A percentile compares a stretch with the other conserved stretches of the same genome.
Evolutionary conservation across 176 grass and related monocot genomes (phyloP).

Genomic region (Themeda triandra): DNA sequence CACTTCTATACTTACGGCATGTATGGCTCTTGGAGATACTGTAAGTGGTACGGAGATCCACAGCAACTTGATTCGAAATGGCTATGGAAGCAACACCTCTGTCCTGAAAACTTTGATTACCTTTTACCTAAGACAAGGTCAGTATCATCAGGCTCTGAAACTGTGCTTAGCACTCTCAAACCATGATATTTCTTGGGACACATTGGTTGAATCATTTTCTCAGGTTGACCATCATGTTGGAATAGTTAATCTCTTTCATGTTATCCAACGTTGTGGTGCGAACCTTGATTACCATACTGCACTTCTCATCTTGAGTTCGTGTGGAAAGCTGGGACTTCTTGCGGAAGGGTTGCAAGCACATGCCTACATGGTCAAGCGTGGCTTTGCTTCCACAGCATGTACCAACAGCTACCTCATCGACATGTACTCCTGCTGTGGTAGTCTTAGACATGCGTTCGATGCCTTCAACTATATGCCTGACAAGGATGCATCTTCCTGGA

Average conservation of each 20-base stretch:
- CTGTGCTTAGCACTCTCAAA: constrained; percentile 41
- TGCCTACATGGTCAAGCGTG: constrained; percentile 51
- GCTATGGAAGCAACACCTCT: constrained; percentile 42
- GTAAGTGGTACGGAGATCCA: constrained; percentile 47
- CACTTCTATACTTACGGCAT: constrained; percentile 48
- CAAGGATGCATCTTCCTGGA: constrained; percentile 61
- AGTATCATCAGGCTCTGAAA: constrained; percentile 20
- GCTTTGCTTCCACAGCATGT: constrained; percentile 33
- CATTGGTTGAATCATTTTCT: constrained; percentile 37
- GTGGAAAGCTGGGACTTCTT: constrained; percentile 28
- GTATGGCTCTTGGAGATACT: constrained; percentile 44
- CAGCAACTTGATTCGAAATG: constrained; percentile 49
- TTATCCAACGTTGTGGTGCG: constrained; percentile 34
- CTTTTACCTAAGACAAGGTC: constrained; percentile 30
- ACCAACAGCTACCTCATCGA: constrained; percentile 48
- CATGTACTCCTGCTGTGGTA: constrained; percentile 65
- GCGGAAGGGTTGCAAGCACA: constrained; percentile 53
- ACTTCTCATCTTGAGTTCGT: constrained; percentile 41
- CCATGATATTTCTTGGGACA: constrained; percentile 38
- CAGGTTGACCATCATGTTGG: constrained; percentile 32
- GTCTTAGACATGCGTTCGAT: constrained; percentile 43
- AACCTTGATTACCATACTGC: constrained; percentile 33
- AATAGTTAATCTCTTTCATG: constrained; percentile 43
- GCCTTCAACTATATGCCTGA: constrained; percentile 46
- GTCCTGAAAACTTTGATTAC: constrained; percentile 46